Evolutionary conservation across 495 filamentous ascomycete genomes (phyloP), one percentile per base, ranked within the genome.

Genomic region (Oidiodendron maius): DNA sequence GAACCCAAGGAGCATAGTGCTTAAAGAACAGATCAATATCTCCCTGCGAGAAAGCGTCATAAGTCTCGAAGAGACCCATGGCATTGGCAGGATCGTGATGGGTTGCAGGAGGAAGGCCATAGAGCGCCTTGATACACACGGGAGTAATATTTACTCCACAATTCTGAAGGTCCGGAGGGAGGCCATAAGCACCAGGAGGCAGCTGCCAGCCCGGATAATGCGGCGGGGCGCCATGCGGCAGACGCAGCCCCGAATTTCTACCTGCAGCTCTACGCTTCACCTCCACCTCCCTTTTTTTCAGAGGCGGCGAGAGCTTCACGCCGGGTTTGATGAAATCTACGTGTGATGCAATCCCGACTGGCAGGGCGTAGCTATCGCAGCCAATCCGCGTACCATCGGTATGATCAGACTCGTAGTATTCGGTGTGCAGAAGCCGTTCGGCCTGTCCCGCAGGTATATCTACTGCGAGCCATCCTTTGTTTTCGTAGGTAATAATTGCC

Each of bases 261-360:
- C 34, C 17, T 12, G 13, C 36, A 18, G 2, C 11, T 5, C 37
- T 9, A n/a, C 24, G 30, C n/a, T n/a, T n/a, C n/a, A n/a, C n/a
- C 17, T 51, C 40, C 9, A 56, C 22, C 32, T 44, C 23, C 1
- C 43, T 42, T 40, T 48, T 77, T 20, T 26, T 56, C 21, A 57
- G 25, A 0, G 49, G 21, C 3, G 49, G 40, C 3, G 53, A 57
- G 9, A 52, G 39, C 18, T 56, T 51, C 10, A 52, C 48, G 32
- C 53, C 53, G 21, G 53, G 53, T 4, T 34, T 26, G 49, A 57
- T 38, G 23, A 49, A 52, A 24, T 57, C 54, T 20, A 57, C 30
- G 21, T 57, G 54, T 6, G 17, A 20, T 40, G 20, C 12, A 39
- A 57, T 17, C 46, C 50, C 46, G 3, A 26, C 20, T 12, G 54